phyloP scores from a whole-genome alignment of 208 protist genomes.

The Wallacemonas rigidus region DNA sequence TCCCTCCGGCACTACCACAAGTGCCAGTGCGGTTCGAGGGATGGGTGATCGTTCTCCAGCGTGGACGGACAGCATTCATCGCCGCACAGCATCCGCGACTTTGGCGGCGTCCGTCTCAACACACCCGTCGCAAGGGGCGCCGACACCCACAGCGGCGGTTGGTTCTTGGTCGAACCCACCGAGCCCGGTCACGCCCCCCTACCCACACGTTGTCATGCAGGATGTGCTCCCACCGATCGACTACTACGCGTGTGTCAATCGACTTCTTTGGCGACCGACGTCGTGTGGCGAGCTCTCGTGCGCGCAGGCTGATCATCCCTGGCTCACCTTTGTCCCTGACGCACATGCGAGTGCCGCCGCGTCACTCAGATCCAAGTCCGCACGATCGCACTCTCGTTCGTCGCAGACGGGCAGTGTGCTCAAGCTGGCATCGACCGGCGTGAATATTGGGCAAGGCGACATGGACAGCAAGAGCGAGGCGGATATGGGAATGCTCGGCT shows the following conservation, averaged over 20 bases:
- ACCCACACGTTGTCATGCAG: slow-evolving; percentile 36
- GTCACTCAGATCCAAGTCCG: not conserved
- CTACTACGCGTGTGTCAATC: slow-evolving; percentile 59
- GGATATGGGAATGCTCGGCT: slow-evolving; percentile 32
- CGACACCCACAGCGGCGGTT: too few relatives aligned
- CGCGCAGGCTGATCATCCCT: slow-evolving; percentile 30
- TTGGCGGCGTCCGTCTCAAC: not conserved
- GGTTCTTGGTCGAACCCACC: not conserved
- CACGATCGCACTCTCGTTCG: too few relatives aligned
- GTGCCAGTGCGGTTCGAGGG: too few relatives aligned
- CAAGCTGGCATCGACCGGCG: not conserved
- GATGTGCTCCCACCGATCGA: slow-evolving; percentile 61
- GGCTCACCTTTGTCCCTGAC: slow-evolving; percentile 29
- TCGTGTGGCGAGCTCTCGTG: slow-evolving; percentile 22
- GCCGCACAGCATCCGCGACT: not conserved
- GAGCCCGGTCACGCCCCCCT: not conserved
- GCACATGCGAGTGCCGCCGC: slow-evolving; percentile 25
- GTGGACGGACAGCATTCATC: not conserved
- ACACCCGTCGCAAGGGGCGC: too few relatives aligned
- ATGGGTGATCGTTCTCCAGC: too few relatives aligned
- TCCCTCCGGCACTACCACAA: too few relatives aligned
- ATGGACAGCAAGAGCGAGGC: slow-evolving; percentile 29
- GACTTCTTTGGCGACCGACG: slow-evolving; percentile 69
- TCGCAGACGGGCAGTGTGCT: not conserved
- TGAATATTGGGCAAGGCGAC: not conserved